Base-by-base conservation (phyloP, 2,329 filamentous ascomycete species). In the Saccharata proteae region DNA sequence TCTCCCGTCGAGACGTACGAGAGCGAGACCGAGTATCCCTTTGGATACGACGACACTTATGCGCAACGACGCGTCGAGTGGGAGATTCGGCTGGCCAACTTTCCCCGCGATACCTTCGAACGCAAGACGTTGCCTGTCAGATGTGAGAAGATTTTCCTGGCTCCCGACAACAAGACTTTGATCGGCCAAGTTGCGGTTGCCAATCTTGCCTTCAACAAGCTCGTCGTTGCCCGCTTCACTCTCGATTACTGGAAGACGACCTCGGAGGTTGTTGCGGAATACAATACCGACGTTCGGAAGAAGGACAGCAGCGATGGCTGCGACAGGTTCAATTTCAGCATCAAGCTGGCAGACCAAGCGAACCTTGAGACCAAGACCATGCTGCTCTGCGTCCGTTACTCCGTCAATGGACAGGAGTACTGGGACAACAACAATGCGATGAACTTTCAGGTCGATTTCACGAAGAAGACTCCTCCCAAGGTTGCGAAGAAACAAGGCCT, bases 241-340 rank as follows among this genome's bases (percentile, higher is more conserved):
- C 70, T 94, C 27, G 90, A 98, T 55, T 90, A 93, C 60, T 98
- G 90, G 90, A 93, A 93, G 67, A 98, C 90, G 0, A 92, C 86
- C 0, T 98, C 90, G 1, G 90, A 98, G 52, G 80, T 96, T 2
- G 69, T 70, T 21, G 88, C 83, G n/a, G 85, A 94, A 46, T 98
- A 74, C 61, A 78, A 77, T 52, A 73, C 81, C 39, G 81, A 90
- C 57, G 71, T 88, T 26, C 73, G 75, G 25, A 73, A 74, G 16
- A 72, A 72, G 43, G 72, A 79, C 24, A 63, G 62, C 3, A 61
- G 71, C 14, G 67, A 79, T 43, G 75, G 78, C 28, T 78, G 79
- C 44, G 90, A 98, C 54, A 74, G 83, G 22, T 98, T 98, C 62
- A 82, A 77, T 49, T 98, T 98, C 59, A 83, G 75, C 55, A 92